Conservation (phyloP, 2,329 filamentous ascomycete species). For the Emergomyces orientalis region DNA sequence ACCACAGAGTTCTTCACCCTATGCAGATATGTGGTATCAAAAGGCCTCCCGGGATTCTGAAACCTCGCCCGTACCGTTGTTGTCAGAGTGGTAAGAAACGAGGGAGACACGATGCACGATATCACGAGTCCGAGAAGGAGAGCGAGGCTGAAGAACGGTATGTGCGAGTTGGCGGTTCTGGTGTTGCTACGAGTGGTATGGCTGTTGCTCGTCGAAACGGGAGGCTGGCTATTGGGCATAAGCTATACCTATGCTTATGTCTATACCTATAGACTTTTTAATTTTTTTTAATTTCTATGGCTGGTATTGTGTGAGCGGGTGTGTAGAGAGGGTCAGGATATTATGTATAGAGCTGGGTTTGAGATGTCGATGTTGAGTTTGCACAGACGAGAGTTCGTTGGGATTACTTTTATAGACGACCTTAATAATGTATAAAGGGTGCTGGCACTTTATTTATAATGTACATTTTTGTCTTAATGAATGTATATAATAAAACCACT, state of each 20-base stretch:
- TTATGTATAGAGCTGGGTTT: too few relatives aligned
- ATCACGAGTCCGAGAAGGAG: background rate
- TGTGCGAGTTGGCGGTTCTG: background rate
- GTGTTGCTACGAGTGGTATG: background rate
- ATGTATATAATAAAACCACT: too few relatives aligned
- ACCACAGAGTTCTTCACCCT: background rate
- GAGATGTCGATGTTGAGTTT: too few relatives aligned
- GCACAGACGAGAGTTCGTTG: too few relatives aligned
- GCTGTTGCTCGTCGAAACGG: background rate
- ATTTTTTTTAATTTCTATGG: background rate
- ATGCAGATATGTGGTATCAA: background rate
- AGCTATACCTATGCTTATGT: background rate
- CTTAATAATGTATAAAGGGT: too few relatives aligned
- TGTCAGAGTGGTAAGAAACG: background rate
- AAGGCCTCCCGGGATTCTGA: background rate
- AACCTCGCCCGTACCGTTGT: background rate
- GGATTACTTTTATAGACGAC: too few relatives aligned
- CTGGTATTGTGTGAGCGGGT: too few relatives aligned
- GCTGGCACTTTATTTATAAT: too few relatives aligned
- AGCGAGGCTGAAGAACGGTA: background rate
- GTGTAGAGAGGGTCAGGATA: too few relatives aligned
- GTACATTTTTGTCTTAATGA: too few relatives aligned
- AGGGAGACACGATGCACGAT: slow-evolving; percentile 3
- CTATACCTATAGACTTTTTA: background rate
- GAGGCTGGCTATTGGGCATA: background rate